phyloP scores from a whole-genome alignment of 1,139 yeast species.

The Yamadazyma sp. region DNA sequence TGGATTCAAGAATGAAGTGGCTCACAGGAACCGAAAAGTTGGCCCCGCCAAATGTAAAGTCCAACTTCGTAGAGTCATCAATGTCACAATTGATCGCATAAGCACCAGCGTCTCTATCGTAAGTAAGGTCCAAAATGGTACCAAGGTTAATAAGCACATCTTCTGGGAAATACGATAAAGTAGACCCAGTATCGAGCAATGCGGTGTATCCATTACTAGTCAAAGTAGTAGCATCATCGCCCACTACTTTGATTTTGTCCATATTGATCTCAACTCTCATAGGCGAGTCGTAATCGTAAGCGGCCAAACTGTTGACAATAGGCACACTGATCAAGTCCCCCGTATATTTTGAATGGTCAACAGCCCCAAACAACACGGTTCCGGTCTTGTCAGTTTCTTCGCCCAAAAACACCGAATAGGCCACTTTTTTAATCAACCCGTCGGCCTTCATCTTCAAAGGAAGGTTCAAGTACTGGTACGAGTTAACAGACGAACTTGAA shows the following conservation, averaged over 20 bases:
- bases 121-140: conserved; percentile 19
- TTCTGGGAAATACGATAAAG: conserved; percentile 33
- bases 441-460: conserved; percentile 26
- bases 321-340: conserved; percentile 29
- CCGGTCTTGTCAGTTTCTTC: conserved; percentile 28
- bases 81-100: conserved; percentile 23
- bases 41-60: conserved; percentile 36
- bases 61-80: conserved; percentile 14
- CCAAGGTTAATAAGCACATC: conserved; percentile 25
- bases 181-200: conserved; percentile 41
- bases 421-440: conserved; percentile 26
- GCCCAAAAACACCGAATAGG: conserved; percentile 35
- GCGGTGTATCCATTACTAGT: conserved; percentile 23
- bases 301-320: conserved; percentile 6
- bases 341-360: conserved; percentile 46
- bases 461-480: conserved; percentile 28
- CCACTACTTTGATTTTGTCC: conserved; percentile 5
- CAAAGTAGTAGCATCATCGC: conserved; percentile 11
- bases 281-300: conserved; percentile 11
- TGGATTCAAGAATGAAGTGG: conserved; percentile 2
- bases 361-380: conserved; percentile 48
- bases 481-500: neutral
- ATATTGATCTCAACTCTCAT: conserved; percentile 24
- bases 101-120: conserved; percentile 15
- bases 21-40: conserved; percentile 34